Evolutionary conservation across 805 yeast genomes (phyloP), one percentile per base, ranked within the genome.

Genomic region (Ogataea allantospora): DNA sequence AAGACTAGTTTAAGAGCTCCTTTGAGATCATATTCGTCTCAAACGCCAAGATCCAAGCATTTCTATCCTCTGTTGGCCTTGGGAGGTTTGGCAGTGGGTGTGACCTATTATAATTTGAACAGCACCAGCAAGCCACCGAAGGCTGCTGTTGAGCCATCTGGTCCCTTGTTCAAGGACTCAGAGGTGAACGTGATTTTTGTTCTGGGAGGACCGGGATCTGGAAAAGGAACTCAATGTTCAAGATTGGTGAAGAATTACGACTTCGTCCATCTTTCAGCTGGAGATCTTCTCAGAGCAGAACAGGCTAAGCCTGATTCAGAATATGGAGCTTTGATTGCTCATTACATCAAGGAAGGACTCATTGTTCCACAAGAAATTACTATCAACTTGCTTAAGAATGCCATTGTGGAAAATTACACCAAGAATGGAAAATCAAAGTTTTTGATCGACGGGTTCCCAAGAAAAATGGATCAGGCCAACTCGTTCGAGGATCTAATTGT

Each of bases 151-250:
- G 68, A 64, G 38, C 63, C 66, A 31, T 43, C 46, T 20, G 41
- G 46, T 6, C 52, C 54, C 12, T 33, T 49, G 0, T 85, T 85
- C 57, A 65, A 73, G 7, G 71, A 73, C 2, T 77, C 78, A 26
- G 80, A 86, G 39, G 79, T 85, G 19, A 78, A 85, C 18, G 95
- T 91, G 4, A 73, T 89, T 18, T 91, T 87, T 61, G 96, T 91
- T 13, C 75, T 91, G 21, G 99, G 99, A 29, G 98, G 98, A 3
- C 98, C 98, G 5, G 98, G 98, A 14, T 86, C 95, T 19, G 98
- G 99, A 29, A 93, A 93, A 60, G 98, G 99, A 40, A 91, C 99
- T 1, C 99, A 91, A 65, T 87, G 97, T 68, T 83, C 81, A 21
- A 85, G 78, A 56, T 71, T 91, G 40, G 97, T 91, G 29, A 65